These are phyloP conservation scores for Candida sakaeoensis DNA, from an alignment of 805 yeast species.

Conservation along the genomic window DNA sequence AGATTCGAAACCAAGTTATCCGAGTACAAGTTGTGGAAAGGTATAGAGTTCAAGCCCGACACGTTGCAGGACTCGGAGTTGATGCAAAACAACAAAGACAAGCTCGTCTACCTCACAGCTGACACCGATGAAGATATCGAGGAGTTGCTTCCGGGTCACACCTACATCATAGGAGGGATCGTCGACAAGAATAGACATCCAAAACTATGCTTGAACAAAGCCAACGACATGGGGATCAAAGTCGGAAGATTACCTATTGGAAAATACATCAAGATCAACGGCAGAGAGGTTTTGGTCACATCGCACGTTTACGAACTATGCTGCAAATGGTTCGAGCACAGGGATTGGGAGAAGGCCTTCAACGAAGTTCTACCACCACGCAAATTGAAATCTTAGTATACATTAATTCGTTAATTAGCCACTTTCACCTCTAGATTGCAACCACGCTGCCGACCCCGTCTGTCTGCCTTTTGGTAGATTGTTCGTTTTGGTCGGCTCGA, in stretches of 20 bases:
- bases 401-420: too few relatives aligned
- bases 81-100: slow-evolving; percentile 27
- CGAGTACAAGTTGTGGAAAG: slow-evolving; percentile 67
- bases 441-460: slow-evolving; percentile 79
- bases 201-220: slow-evolving; percentile 75
- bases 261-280: slow-evolving; percentile 75
- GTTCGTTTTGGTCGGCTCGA: slow-evolving; percentile 15
- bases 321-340: slow-evolving; percentile 69
- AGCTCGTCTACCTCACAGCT: slow-evolving; percentile 72
- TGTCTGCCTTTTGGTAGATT: slow-evolving; percentile 51
- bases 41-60: slow-evolving; percentile 44
- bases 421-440: slow-evolving; percentile 70
- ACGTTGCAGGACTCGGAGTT: slow-evolving; percentile 26
- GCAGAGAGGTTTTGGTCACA: slow-evolving; percentile 87
- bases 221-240: slow-evolving; percentile 62
- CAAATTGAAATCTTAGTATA: too few relatives aligned
- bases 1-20: slow-evolving; percentile 64
- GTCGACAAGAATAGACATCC: slow-evolving; percentile 93
- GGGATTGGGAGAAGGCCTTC: slow-evolving; percentile 84
- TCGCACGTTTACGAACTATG: slow-evolving; percentile 91
- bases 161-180: slow-evolving; percentile 91
- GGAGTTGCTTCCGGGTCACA: slow-evolving; percentile 60
- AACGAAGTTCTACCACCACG: slow-evolving; percentile 84
- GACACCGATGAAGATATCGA: slow-evolving; percentile 74
- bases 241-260: slow-evolving; percentile 86